These are phyloP conservation scores for Phaffia tasmanica DNA, from an alignment of 768 basidiomycete species.

Conservation along the genomic window DNA sequence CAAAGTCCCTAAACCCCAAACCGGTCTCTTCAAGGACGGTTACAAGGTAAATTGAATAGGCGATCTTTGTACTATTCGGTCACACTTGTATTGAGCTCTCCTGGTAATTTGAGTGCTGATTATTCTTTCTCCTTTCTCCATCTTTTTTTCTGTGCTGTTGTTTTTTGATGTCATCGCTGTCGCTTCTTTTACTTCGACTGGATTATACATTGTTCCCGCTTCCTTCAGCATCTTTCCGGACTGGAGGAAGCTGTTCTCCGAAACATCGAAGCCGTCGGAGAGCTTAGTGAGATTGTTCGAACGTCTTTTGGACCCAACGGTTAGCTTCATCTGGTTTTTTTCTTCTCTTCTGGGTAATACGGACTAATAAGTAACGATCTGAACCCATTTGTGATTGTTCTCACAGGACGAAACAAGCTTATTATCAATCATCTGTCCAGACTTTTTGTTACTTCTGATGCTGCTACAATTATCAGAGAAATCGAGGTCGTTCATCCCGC, in stretches of 20 bases:
- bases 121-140: conserved; percentile 1
- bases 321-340: conserved; percentile 39
- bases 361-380: not conserved
- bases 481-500: conserved; percentile 98
- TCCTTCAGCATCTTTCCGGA: conserved; percentile 59
- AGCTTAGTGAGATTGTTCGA: conserved; percentile 85
- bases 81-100: not conserved
- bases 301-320: conserved; percentile 96
- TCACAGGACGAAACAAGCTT: conserved; percentile 82
- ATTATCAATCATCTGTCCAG: conserved; percentile 93
- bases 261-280: conserved; percentile 57
- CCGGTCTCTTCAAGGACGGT: conserved; percentile 79
- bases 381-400: conserved; percentile 6
- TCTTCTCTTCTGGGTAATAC: not conserved
- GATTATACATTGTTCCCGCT: conserved; percentile 7
- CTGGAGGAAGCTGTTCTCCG: conserved; percentile 86
- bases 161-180: not conserved
- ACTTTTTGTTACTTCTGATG: conserved; percentile 96
- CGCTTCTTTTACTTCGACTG: not conserved
- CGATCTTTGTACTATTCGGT: not conserved
- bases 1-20: conserved; percentile 77
- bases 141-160: not conserved
- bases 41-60: conserved; percentile 57
- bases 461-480: conserved; percentile 94
- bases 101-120: not conserved